A percentile compares a stretch with the other conserved stretches of the same genome.
phyloP scores from a whole-genome alignment of 2,329 filamentous ascomycete genomes.

The Aspergillus niger region DNA sequence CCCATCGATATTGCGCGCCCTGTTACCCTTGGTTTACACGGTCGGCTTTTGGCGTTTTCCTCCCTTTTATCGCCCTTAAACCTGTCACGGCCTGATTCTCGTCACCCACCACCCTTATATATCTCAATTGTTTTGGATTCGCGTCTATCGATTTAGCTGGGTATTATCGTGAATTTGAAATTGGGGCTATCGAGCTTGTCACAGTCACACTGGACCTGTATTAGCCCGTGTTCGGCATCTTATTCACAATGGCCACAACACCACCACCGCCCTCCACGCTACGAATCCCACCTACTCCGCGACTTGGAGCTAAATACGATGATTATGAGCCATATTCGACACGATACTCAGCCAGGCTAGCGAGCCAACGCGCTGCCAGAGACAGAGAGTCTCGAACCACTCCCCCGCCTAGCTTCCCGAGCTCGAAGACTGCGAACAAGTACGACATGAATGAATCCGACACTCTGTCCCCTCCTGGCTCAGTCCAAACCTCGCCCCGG shows the following conservation, averaged over 20 bases:
- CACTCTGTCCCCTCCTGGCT: slow-evolving; percentile 34
- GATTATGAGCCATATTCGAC: slow-evolving; percentile 43
- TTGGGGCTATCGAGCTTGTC: neutral
- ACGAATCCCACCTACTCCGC: slow-evolving; percentile 48
- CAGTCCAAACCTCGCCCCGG: slow-evolving; percentile 29
- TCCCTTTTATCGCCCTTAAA: slow-evolving; percentile 19
- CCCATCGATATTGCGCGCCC: neutral
- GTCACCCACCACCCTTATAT: neutral
- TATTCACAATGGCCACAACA: slow-evolving; percentile 45
- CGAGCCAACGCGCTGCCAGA: slow-evolving; percentile 34
- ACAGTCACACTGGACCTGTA: neutral
- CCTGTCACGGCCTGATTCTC: slow-evolving; percentile 1
- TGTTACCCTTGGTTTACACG: slow-evolving; percentile 12
- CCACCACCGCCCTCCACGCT: slow-evolving; percentile 44
- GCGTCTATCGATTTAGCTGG: neutral
- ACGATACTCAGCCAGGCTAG: slow-evolving; percentile 44
- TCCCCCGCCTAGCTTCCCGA: slow-evolving; percentile 34
- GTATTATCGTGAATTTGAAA: neutral
- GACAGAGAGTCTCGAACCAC: slow-evolving; percentile 30
- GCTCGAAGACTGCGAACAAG: slow-evolving; percentile 24
- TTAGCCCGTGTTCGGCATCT: neutral
- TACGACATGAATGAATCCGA: slow-evolving; percentile 25
- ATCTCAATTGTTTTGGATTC: slow-evolving; percentile 10
- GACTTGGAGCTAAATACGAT: slow-evolving; percentile 49
- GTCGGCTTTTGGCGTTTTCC: slow-evolving; percentile 21